Evolutionary conservation across 768 basidiomycete species (phyloP).

Genomic region (Pseudohyphozyma bogoriensis): DNA sequence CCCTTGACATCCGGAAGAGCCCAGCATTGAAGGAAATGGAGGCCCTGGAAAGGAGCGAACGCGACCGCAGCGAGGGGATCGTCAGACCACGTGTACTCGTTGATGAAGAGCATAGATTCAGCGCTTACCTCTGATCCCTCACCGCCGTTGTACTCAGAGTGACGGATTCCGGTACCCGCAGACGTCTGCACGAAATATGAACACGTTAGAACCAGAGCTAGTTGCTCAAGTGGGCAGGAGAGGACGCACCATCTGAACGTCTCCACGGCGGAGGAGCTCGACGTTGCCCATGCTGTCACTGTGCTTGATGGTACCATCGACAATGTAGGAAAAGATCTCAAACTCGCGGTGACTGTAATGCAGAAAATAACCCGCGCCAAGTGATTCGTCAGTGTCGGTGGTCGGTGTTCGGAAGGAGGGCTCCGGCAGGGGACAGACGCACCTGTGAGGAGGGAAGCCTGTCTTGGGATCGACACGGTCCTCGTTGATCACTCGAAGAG

Average conservation of each 20-base stretch:
- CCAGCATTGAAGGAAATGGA: constrained; percentile 61
- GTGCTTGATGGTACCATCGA: not conserved
- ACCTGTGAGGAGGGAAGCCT: constrained; percentile 69
- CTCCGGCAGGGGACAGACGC: no score
- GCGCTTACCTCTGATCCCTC: not conserved
- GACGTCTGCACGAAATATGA: not conserved
- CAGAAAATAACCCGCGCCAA: no score
- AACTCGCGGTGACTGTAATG: no score
- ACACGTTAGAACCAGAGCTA: not conserved
- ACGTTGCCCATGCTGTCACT: not conserved
- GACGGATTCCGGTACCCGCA: constrained; percentile 64
- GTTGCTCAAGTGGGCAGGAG: not conserved
- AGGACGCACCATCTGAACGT: not conserved
- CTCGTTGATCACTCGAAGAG: constrained; percentile 80
- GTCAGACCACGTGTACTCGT: no score
- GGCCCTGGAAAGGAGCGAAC: constrained; percentile 24
- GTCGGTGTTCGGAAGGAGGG: no score
- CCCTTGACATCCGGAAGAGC: constrained; percentile 44
- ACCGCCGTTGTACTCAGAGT: not conserved
- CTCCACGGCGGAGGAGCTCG: not conserved
- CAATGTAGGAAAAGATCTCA: not conserved
- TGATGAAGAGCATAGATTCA: no score
- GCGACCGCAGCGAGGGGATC: no score
- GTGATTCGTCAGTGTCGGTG: no score
- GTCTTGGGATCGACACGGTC: constrained; percentile 64